A percentile compares a stretch with the other conserved stretches of the same genome.
Evolutionary conservation across 2,329 filamentous ascomycete species (phyloP).

Genomic region (Colletotrichum acutatum): DNA sequence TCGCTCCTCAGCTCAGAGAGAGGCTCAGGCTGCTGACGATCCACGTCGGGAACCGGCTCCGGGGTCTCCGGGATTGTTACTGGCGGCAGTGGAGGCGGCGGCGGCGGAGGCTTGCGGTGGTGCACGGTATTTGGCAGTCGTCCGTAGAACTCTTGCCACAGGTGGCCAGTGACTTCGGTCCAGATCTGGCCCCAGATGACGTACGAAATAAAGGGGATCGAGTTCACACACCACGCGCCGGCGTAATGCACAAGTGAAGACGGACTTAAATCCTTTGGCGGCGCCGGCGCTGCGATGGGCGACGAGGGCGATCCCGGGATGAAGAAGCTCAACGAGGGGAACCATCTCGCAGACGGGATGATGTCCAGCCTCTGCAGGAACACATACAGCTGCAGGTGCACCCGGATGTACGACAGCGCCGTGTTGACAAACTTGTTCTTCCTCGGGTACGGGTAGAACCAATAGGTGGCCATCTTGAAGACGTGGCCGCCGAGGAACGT

Average conservation of each 20-base stretch:
- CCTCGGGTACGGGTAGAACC: constrained; percentile 33
- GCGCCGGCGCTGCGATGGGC: constrained; percentile 59
- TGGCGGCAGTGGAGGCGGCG: constrained; percentile 36
- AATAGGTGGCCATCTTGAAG: constrained; percentile 43
- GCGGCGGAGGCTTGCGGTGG: constrained; percentile 38
- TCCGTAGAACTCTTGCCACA: constrained; percentile 53
- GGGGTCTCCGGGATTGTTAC: constrained; percentile 29
- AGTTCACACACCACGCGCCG: constrained; percentile 52
- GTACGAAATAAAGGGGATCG: constrained; percentile 60
- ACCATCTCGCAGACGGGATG: constrained; percentile 50
- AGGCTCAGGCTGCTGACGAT: constrained; percentile 2
- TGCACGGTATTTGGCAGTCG: constrained; percentile 53
- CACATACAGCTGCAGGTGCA: constrained; percentile 64
- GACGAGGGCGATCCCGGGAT: constrained; percentile 65
- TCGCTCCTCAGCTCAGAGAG: constrained; percentile 3
- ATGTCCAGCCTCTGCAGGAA: constrained; percentile 64
- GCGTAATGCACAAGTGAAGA: constrained; percentile 56
- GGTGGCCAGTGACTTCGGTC: constrained; percentile 46
- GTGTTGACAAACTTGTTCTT: constrained; percentile 36
- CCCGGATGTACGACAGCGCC: constrained; percentile 51
- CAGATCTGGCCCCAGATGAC: constrained; percentile 54
- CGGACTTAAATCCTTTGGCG: constrained; percentile 50
- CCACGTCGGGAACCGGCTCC: constrained; percentile 13
- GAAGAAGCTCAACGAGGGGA: constrained; percentile 62
- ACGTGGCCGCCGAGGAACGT: constrained; percentile 48